Base-by-base conservation (phyloP, 2,329 filamentous ascomycete species). In the Aspergillus aculeatinus region DNA sequence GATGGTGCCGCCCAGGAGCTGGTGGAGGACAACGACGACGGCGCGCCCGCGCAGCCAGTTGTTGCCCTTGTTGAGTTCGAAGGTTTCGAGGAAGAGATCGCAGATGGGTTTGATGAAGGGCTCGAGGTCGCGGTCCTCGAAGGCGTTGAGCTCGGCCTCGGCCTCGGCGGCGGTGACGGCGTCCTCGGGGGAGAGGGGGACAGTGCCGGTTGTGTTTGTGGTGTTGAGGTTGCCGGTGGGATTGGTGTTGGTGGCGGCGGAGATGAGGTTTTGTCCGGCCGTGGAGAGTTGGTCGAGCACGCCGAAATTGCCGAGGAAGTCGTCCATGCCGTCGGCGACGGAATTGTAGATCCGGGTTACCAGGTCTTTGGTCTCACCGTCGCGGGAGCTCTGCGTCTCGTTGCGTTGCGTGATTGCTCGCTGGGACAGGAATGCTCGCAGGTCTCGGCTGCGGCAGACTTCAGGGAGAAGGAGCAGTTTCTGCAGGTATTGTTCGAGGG, bases 31-130 rank as follows among this genome's bases (percentile, higher is more conserved):
- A 10, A 99, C 92, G 4, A 99, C 94, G 1, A 98, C 95, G 0
- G 95, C 95, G 23, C 95, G 88, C 0, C 95, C 96, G 47, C 96
- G 90, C 4, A 99, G 86, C 96, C 95, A 99, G 75, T 96, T 98
- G 76, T 96, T 97, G 47, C 94, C 93, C 62, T 89, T 88, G 74
- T 97, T 96, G 44, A 99, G 84, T 71, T 96, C 93, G 71, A 99
- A 99, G 0, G 92, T 86, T 73, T 99, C 95, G 16, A 99, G 85
- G 77, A 99, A 99, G 61, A 99, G 88, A 75, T 99, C 95, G 76
- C 93, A 97, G 63, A 99, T 97, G 4, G 95, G 96, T 74, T 97
- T 99, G 69, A 99, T 95, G 70, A 99, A 98, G 1, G 95, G 95
- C 72, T 96, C 92, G 2, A 92, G 82, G 68, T 96, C 92, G 69